Conservation (phyloP, 129 eudicot genomes). For the Silybum marianum region DNA sequence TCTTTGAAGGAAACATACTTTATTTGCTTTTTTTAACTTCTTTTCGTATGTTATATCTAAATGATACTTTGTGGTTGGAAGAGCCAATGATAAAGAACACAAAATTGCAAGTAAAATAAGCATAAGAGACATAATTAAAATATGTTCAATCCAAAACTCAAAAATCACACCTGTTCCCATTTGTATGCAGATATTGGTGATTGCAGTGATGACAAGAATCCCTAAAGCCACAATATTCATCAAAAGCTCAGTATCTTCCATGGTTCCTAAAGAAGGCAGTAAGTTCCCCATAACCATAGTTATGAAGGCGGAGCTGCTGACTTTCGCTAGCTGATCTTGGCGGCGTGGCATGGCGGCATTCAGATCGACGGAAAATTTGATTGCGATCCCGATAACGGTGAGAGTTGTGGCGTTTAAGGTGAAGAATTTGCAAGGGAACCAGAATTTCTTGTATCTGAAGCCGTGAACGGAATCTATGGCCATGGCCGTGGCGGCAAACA, state of each 20-base stretch:
- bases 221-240: slow-evolving; percentile 66
- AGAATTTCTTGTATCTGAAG: slow-evolving; percentile 46
- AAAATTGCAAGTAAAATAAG: slow-evolving; percentile 51
- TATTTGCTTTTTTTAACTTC: slow-evolving; percentile 37
- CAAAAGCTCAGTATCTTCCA: slow-evolving; percentile 60
- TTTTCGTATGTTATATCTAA: slow-evolving; percentile 45
- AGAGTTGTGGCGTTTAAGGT: slow-evolving; percentile 58
- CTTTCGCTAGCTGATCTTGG: slow-evolving; percentile 64
- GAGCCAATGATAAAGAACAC: slow-evolving; percentile 48
- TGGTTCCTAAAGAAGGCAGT: slow-evolving; percentile 67
- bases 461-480: slow-evolving; percentile 49
- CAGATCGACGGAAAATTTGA: slow-evolving; percentile 62
- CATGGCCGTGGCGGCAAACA: slow-evolving; percentile 49
- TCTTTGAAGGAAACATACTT: slow-evolving; percentile 32
- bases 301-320: slow-evolving; percentile 62
- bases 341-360: slow-evolving; percentile 68
- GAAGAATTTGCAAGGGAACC: slow-evolving; percentile 68
- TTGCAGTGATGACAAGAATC: slow-evolving; percentile 67
- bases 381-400: slow-evolving; percentile 47
- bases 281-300: slow-evolving; percentile 67
- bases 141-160: slow-evolving; percentile 48
- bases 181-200: slow-evolving; percentile 56
- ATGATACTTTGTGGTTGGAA: slow-evolving; percentile 53
- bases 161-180: slow-evolving; percentile 50
- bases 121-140: slow-evolving; percentile 44